A percentile compares a stretch with the other conserved stretches of the same genome.
Conservation (phyloP, 139 green algal genomes). For the Mychonastes homosphaera region DNA sequence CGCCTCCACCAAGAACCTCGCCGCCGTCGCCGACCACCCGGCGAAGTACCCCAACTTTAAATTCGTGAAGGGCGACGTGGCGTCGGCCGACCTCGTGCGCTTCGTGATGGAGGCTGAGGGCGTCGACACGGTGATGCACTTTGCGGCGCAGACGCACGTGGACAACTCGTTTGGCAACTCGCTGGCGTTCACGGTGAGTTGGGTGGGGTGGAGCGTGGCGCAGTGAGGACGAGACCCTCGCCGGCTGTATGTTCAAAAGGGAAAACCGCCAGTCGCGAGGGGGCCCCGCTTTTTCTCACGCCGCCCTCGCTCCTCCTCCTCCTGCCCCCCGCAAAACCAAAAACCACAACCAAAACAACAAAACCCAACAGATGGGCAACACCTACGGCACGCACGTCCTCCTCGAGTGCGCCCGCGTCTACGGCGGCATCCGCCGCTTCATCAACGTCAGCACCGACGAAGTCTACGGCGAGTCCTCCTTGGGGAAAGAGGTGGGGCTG, state of each 20-base stretch:
- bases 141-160: conserved; percentile 78
- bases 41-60: no score
- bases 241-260: no score
- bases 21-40: no score
- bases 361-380: conserved; percentile 88
- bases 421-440: conserved; percentile 60
- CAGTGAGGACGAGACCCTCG: no score
- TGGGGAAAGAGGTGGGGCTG: conserved; percentile 70
- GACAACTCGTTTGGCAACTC: conserved; percentile 86
- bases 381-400: conserved; percentile 81
- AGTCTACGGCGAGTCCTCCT: conserved; percentile 2
- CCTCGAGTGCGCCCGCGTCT: conserved; percentile 59
- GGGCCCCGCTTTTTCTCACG: no score
- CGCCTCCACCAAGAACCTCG: conserved; percentile 62
- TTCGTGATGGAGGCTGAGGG: conserved; percentile 58
- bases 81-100: conserved; percentile 56
- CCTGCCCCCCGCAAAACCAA: no score
- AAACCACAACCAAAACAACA: no score
- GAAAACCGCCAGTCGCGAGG: no score
- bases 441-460: conserved; percentile 57
- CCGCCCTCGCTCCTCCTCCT: no score
- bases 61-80: conserved; percentile 80
- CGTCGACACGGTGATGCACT: conserved; percentile 77
- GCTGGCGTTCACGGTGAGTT: conserved; percentile 66
- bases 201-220: no score